A percentile compares a stretch with the other conserved stretches of the same genome.
Evolutionary conservation across 2,329 filamentous ascomycete genomes (phyloP).

Genomic region (Fusarium liriodendri): DNA sequence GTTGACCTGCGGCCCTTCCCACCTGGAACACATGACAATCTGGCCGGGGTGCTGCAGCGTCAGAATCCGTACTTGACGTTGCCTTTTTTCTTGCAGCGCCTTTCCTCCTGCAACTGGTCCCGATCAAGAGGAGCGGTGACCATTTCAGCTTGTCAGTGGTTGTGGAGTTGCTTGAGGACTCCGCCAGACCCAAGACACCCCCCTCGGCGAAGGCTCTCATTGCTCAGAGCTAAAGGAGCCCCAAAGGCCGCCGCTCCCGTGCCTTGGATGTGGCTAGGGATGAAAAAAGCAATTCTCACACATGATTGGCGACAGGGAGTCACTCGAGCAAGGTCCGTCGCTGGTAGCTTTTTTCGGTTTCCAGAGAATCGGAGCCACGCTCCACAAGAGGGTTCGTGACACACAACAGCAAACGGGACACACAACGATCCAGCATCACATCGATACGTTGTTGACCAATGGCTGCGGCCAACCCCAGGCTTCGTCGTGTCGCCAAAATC

Average conservation of each 20-base stretch:
- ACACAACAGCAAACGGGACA: constrained; percentile 36
- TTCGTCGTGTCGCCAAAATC: constrained; percentile 20
- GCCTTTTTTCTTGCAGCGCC: constrained; percentile 3
- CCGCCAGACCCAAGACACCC: constrained; percentile 32
- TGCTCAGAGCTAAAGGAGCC: constrained; percentile 31
- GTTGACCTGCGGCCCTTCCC: constrained; percentile 9
- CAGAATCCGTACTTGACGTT: neutral
- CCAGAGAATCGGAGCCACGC: constrained; percentile 49
- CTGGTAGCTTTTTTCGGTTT: constrained; percentile 42
- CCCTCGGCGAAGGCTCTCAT: constrained; percentile 34
- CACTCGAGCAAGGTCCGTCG: constrained; percentile 35
- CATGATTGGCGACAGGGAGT: constrained; percentile 41
- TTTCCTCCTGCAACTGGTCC: constrained; percentile 9
- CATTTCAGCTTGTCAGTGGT: constrained; percentile 38
- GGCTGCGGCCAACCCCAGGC: constrained; percentile 24
- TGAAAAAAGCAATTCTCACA: constrained; percentile 8
- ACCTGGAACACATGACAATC: constrained; percentile 12
- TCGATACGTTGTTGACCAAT: constrained; percentile 35
- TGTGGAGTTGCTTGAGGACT: constrained; percentile 23
- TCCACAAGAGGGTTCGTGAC: constrained; percentile 46
- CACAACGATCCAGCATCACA: constrained; percentile 40
- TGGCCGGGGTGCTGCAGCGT: neutral
- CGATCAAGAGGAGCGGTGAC: constrained; percentile 30
- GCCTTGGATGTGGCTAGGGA: constrained; percentile 40
- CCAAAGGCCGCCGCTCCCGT: constrained; percentile 44